A percentile compares a stretch with the other conserved stretches of the same genome.
These are phyloP conservation scores for Phialophora tarda DNA, from an alignment of 2,329 filamentous ascomycete species.

Conservation along the genomic window DNA sequence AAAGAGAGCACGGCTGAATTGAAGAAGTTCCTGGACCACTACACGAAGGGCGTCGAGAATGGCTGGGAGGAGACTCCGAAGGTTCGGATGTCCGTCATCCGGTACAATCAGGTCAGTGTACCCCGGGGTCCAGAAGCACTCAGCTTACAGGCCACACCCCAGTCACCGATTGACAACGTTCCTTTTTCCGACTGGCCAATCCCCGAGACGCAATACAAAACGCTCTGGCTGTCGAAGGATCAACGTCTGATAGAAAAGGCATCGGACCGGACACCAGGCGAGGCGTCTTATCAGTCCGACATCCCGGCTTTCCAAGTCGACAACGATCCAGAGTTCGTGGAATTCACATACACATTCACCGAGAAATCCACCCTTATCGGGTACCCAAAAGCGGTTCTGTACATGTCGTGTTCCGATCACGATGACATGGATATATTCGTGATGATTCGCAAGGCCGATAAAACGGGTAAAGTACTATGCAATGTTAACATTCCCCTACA, in stretches of 20 bases:
- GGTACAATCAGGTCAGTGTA: constrained; percentile 41
- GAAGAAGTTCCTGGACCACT: constrained; percentile 53
- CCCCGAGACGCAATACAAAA: constrained; percentile 27
- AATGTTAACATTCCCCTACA: constrained; percentile 53
- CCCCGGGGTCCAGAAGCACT: neutral
- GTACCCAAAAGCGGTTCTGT: constrained; percentile 54
- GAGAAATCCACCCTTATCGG: constrained; percentile 51
- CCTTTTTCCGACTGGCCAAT: constrained; percentile 43
- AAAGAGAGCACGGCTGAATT: constrained; percentile 48
- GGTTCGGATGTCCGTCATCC: constrained; percentile 43
- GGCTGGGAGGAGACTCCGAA: constrained; percentile 54
- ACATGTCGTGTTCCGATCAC: constrained; percentile 50
- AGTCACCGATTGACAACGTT: neutral
- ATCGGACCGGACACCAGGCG: neutral
- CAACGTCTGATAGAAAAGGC: constrained; percentile 18
- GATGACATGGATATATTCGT: constrained; percentile 56
- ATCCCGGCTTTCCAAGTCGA: constrained; percentile 12
- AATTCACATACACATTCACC: constrained; percentile 51
- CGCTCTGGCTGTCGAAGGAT: constrained; percentile 42
- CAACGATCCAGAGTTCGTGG: constrained; percentile 29
- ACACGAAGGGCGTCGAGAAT: constrained; percentile 52
- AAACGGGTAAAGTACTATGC: constrained; percentile 49
- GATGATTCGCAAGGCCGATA: constrained; percentile 53
- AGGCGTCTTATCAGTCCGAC: constrained; percentile 45
- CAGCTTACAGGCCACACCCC: neutral